Evolutionary conservation across 2,329 filamentous ascomycete species (phyloP).

Genomic region (Ophiostoma ulmi): DNA sequence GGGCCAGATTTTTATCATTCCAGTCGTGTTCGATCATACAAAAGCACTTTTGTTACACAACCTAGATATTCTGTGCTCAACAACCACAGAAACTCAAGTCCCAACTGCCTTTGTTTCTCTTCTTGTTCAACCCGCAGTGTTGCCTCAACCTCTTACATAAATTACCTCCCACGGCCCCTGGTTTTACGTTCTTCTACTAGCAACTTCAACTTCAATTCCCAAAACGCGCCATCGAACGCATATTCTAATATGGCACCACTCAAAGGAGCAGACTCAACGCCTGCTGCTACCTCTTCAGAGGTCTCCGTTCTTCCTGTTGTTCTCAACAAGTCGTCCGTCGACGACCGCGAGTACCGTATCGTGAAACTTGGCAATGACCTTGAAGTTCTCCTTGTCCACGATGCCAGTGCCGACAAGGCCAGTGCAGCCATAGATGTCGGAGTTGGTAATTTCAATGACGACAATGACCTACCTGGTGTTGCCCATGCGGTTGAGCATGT

Average conservation of each 20-base stretch:
- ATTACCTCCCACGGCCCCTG: neutral
- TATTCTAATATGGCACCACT: conserved; percentile 17
- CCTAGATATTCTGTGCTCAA: neutral
- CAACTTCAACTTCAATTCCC: neutral
- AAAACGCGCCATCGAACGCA: neutral
- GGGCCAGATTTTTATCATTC: conserved; percentile 1
- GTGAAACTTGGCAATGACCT: conserved; percentile 79
- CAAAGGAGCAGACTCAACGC: neutral
- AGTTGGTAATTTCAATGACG: conserved; percentile 91
- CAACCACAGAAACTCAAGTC: neutral
- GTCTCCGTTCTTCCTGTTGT: conserved; percentile 54
- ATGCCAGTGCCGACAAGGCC: conserved; percentile 92
- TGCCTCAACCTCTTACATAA: neutral
- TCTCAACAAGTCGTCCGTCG: conserved; percentile 76
- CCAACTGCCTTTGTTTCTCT: neutral
- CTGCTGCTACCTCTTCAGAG: neutral
- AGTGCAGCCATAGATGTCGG: conserved; percentile 93
- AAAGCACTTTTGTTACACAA: conserved; percentile 15
- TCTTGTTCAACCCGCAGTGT: neutral
- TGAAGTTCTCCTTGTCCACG: conserved; percentile 87
- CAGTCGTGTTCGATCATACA: neutral
- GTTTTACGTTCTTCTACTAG: neutral
- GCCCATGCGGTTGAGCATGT: conserved; percentile 93
- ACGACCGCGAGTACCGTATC: conserved; percentile 83
- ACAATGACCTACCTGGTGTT: conserved; percentile 85